A percentile compares a stretch with the other conserved stretches of the same genome.
Evolutionary conservation across 345 rosid species (phyloP).

Genomic region (Lepidium sativum): DNA sequence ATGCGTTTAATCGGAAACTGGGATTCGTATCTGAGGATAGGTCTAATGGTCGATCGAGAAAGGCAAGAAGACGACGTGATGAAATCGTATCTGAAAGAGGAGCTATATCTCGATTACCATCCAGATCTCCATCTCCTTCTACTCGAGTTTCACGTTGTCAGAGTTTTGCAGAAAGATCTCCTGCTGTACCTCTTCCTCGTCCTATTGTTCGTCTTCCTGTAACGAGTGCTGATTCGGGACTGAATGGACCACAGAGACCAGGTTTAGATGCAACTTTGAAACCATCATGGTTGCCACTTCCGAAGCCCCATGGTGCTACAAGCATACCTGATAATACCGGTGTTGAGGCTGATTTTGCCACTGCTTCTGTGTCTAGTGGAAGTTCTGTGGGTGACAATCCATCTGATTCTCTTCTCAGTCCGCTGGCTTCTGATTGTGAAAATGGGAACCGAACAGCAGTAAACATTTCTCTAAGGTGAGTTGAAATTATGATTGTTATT

Average conservation of each 20-base stretch:
- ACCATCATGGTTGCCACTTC: constrained; percentile 52
- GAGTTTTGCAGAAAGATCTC: constrained; percentile 68
- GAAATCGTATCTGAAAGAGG: constrained; percentile 58
- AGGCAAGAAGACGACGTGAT: constrained; percentile 34
- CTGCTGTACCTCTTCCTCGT: constrained; percentile 80
- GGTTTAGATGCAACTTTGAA: constrained; percentile 38
- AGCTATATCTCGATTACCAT: constrained; percentile 54
- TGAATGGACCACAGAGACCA: constrained; percentile 37
- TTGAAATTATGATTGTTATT: constrained; percentile 5
- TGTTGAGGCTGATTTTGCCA: constrained; percentile 51
- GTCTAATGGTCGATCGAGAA: constrained; percentile 40
- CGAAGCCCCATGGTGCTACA: constrained; percentile 46
- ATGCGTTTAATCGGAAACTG: constrained; percentile 51
- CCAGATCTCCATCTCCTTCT: constrained; percentile 72
- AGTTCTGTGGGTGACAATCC: constrained; percentile 62
- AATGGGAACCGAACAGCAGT: constrained; percentile 48
- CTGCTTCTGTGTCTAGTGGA: constrained; percentile 61
- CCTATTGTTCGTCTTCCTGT: constrained; percentile 39
- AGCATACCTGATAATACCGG: constrained; percentile 35
- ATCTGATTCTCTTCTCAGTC: constrained; percentile 56
- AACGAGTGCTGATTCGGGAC: constrained; percentile 42
- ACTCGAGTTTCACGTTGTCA: constrained; percentile 66
- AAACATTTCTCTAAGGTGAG: constrained; percentile 59
- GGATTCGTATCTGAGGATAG: constrained; percentile 50
- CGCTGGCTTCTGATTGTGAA: constrained; percentile 67